These are phyloP conservation scores for Pistacia vera DNA, from an alignment of 345 rosid genomes.

Conservation along the genomic window DNA sequence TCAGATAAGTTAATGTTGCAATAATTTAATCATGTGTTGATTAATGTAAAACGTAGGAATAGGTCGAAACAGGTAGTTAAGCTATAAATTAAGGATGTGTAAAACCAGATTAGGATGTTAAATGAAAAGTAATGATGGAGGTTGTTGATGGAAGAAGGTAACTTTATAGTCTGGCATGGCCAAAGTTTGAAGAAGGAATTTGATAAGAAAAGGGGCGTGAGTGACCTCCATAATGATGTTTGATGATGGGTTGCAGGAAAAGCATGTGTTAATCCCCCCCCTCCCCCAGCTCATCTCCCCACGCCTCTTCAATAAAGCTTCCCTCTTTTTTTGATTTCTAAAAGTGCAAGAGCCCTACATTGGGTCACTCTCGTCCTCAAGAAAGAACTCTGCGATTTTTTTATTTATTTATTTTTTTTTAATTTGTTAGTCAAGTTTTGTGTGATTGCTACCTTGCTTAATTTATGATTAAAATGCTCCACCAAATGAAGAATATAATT, in stretches of 20 bases:
- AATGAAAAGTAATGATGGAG: too few relatives aligned
- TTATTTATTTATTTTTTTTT: too few relatives aligned
- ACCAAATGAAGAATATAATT: too few relatives aligned
- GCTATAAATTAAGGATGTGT: too few relatives aligned
- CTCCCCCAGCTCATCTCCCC: slow-evolving; percentile 17
- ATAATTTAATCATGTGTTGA: too few relatives aligned
- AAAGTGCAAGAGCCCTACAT: neutral
- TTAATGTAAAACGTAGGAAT: too few relatives aligned
- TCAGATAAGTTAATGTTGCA: too few relatives aligned
- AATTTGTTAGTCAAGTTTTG: too few relatives aligned
- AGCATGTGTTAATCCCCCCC: neutral
- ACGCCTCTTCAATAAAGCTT: slow-evolving; percentile 22
- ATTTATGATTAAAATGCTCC: neutral
- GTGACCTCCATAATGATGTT: slow-evolving; percentile 33
- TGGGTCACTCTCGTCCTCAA: neutral
- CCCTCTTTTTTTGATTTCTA: neutral
- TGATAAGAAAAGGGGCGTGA: neutral
- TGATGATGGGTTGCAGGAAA: slow-evolving; percentile 27
- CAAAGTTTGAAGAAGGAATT: neutral
- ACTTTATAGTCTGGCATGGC: slow-evolving; percentile 38
- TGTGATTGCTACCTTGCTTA: neutral
- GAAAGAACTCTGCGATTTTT: neutral
- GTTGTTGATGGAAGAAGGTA: neutral
- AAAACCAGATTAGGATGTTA: too few relatives aligned
- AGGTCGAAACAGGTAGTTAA: too few relatives aligned